Conservation (phyloP, 1,139 yeast genomes). For the Pichia sp. region DNA sequence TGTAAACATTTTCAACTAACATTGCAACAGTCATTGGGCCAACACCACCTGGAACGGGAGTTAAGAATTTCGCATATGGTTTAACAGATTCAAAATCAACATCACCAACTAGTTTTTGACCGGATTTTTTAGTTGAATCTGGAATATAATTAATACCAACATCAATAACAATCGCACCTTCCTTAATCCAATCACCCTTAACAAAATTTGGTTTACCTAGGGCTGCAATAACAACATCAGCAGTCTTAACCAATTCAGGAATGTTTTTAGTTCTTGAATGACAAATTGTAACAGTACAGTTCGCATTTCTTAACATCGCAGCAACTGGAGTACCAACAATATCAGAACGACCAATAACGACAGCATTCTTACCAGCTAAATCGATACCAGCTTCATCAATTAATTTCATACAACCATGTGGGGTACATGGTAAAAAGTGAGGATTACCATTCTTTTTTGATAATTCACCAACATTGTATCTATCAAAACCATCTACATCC, state of each 20-base stretch:
- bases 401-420: constrained; percentile 84
- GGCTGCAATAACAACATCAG: constrained; percentile 91
- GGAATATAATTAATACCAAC: constrained; percentile 91
- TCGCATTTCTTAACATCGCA: constrained; percentile 65
- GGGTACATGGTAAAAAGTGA: constrained; percentile 87
- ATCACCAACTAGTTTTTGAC: constrained; percentile 87
- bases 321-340: constrained; percentile 96
- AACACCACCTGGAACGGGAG: constrained; percentile 99
- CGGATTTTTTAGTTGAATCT: constrained; percentile 72
- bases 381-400: constrained; percentile 56
- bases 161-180: constrained; percentile 82
- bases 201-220: constrained; percentile 80
- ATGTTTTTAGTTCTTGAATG: constrained; percentile 73
- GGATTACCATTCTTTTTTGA: constrained; percentile 88
- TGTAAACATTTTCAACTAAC: constrained; percentile 79
- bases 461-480: constrained; percentile 84
- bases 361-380: constrained; percentile 77
- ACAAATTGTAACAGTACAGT: constrained; percentile 82
- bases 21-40: constrained; percentile 99
- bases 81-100: constrained; percentile 72
- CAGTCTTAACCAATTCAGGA: constrained; percentile 53
- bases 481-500: constrained; percentile 96
- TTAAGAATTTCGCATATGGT: constrained; percentile 64
- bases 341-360: constrained; percentile 92
- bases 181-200: constrained; percentile 83